Evolutionary conservation across 441 rosid genomes (phyloP).

Genomic region (Manihot esculenta): DNA sequence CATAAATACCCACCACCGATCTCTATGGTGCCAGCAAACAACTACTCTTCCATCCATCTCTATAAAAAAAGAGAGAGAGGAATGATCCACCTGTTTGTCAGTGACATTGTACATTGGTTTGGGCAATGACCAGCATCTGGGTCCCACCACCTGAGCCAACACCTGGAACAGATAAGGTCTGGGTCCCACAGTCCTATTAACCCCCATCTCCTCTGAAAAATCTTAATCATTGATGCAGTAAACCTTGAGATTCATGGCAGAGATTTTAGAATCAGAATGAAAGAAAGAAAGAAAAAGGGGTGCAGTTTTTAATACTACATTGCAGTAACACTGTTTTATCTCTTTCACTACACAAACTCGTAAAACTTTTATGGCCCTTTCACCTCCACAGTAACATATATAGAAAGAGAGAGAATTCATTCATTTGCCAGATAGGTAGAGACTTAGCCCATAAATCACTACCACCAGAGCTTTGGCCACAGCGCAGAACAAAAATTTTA

Average conservation of each 20-base stretch:
- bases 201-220: constrained; percentile 15
- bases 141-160: constrained; percentile 63
- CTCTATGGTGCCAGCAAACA: constrained; percentile 30
- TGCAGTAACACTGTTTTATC: constrained; percentile 38
- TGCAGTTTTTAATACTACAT: not conserved
- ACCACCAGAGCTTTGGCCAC: constrained; percentile 18
- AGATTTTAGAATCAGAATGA: constrained; percentile 19
- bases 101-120: constrained; percentile 57
- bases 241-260: constrained; percentile 41
- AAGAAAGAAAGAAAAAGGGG: not conserved
- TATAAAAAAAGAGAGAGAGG: constrained; percentile 25
- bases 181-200: constrained; percentile 34
- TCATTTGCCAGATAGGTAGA: constrained; percentile 35
- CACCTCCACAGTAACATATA: not conserved
- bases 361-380: constrained; percentile 1
- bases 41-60: not conserved
- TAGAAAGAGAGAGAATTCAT: not conserved
- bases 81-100: constrained; percentile 86
- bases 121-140: constrained; percentile 55
- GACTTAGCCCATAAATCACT: constrained; percentile 20
- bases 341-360: too few relatives aligned
- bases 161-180: constrained; percentile 60
- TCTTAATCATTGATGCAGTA: constrained; percentile 50
- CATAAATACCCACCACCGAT: constrained; percentile 45
- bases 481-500: constrained; percentile 82